Conservation (phyloP, 2,329 filamentous ascomycete genomes). For the Sphaerulina populicola region DNA sequence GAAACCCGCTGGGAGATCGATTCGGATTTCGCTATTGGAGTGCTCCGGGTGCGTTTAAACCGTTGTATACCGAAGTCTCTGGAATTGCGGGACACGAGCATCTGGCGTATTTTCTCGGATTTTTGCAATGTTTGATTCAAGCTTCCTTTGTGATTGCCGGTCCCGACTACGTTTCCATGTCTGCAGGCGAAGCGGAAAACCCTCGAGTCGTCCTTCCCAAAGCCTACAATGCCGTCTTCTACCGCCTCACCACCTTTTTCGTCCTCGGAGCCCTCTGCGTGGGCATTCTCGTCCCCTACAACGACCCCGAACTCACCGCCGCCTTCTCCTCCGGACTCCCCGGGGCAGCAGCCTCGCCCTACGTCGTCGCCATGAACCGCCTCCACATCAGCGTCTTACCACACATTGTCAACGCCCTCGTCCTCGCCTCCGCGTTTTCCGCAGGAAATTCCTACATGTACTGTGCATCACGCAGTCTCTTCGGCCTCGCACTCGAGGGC, state of each 20-base stretch:
- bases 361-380: constrained; percentile 60
- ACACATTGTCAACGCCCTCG: constrained; percentile 63
- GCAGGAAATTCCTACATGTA: constrained; percentile 61
- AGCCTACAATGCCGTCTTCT: constrained; percentile 72
- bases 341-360: constrained; percentile 57
- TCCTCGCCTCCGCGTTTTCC: constrained; percentile 53
- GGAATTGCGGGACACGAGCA: constrained; percentile 20
- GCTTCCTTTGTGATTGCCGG: constrained; percentile 61
- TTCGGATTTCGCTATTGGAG: constrained; percentile 67
- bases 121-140: constrained; percentile 65
- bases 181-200: constrained; percentile 62
- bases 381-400: constrained; percentile 56
- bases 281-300: constrained; percentile 63
- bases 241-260: constrained; percentile 67
- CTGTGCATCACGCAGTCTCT: constrained; percentile 58
- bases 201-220: constrained; percentile 61
- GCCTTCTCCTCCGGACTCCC: constrained; percentile 39
- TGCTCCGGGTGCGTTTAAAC: constrained; percentile 53
- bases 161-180: constrained; percentile 58
- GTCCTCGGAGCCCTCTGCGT: constrained; percentile 64
- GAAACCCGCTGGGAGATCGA: constrained; percentile 61
- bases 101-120: constrained; percentile 66
- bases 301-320: constrained; percentile 53
- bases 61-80: constrained; percentile 40
- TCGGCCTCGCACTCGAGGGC: constrained; percentile 56